phyloP scores from a whole-genome alignment of 352 stramenopile species.

The Phytophthora pisi region DNA sequence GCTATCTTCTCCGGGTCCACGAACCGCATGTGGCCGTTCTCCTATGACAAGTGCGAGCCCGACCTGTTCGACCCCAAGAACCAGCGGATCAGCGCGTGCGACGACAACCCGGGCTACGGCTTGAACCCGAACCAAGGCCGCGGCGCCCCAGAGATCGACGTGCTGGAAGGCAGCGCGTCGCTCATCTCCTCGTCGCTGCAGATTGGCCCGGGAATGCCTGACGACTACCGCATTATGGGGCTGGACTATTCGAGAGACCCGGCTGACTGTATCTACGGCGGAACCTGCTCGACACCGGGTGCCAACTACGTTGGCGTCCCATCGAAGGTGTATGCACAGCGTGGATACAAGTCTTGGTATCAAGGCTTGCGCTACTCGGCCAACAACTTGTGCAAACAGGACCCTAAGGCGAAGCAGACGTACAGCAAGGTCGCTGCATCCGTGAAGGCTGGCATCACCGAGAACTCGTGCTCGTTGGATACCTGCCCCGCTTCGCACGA shows the following conservation, averaged over 20 bases:
- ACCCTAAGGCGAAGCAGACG: constrained; percentile 27
- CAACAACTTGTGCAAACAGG: constrained; percentile 50
- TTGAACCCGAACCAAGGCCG: constrained; percentile 82
- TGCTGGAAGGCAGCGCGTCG: constrained; percentile 87
- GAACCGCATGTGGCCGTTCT: constrained; percentile 95
- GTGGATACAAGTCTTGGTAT: constrained; percentile 62
- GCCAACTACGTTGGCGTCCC: constrained; percentile 40
- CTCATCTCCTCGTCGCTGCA: constrained; percentile 92
- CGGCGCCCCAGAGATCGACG: constrained; percentile 94
- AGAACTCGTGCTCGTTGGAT: constrained; percentile 41
- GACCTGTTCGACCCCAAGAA: constrained; percentile 40
- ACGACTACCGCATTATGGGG: constrained; percentile 51
- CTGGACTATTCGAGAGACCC: constrained; percentile 30
- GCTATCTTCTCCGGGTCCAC: constrained; percentile 91
- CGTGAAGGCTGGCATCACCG: constrained; percentile 40
- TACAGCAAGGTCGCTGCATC: constrained; percentile 38
- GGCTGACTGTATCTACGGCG: constrained; percentile 47
- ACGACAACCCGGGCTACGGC: constrained; percentile 87
- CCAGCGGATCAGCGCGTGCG: constrained; percentile 78
- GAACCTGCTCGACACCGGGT: constrained; percentile 48
- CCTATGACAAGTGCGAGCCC: constrained; percentile 87
- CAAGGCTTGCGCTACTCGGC: constrained; percentile 55
- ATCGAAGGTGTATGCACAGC: constrained; percentile 30
- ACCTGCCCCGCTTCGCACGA: constrained; percentile 50
- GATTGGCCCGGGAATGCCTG: constrained; percentile 71